Percentiles rank a stretch among this genome's conserved stretches.
Evolutionary conservation across 306 rosid genomes (phyloP).

Genomic region (Vigna unguiculata): DNA sequence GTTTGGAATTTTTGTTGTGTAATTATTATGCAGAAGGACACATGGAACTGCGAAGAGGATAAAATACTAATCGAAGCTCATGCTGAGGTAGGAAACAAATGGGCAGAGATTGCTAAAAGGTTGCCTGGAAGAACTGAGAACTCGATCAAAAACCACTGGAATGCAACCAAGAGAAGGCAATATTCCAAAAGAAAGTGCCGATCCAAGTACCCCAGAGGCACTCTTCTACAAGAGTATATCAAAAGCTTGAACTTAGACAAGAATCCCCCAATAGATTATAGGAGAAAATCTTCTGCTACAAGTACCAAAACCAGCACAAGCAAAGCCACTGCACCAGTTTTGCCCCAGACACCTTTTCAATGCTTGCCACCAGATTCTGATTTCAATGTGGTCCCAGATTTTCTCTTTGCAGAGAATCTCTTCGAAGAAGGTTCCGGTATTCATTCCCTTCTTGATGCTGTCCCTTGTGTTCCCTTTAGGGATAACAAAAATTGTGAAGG

Average conservation of each 20-base stretch:
- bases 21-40: constrained; percentile 66
- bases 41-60: constrained; percentile 89
- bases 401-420: constrained; percentile 66
- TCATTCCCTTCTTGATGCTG: constrained; percentile 70
- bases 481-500: constrained; percentile 39
- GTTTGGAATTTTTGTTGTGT: neutral
- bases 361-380: constrained; percentile 53
- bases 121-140: constrained; percentile 93
- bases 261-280: constrained; percentile 48
- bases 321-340: constrained; percentile 28
- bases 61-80: constrained; percentile 73
- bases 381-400: constrained; percentile 59
- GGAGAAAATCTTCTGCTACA: constrained; percentile 43
- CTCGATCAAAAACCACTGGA: constrained; percentile 96
- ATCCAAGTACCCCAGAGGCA: constrained; percentile 68
- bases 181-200: constrained; percentile 83
- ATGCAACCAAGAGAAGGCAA: constrained; percentile 93
- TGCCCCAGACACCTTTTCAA: constrained; percentile 24
- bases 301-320: constrained; percentile 13
- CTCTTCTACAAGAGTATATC: constrained; percentile 83
- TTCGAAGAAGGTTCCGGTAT: constrained; percentile 65
- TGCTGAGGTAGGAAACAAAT: constrained; percentile 81
- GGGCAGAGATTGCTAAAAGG: constrained; percentile 95
- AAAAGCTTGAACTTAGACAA: constrained; percentile 77
- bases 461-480: constrained; percentile 34